Evolutionary conservation across 2,329 filamentous ascomycete species (phyloP).

Genomic region (Fusarium citri): DNA sequence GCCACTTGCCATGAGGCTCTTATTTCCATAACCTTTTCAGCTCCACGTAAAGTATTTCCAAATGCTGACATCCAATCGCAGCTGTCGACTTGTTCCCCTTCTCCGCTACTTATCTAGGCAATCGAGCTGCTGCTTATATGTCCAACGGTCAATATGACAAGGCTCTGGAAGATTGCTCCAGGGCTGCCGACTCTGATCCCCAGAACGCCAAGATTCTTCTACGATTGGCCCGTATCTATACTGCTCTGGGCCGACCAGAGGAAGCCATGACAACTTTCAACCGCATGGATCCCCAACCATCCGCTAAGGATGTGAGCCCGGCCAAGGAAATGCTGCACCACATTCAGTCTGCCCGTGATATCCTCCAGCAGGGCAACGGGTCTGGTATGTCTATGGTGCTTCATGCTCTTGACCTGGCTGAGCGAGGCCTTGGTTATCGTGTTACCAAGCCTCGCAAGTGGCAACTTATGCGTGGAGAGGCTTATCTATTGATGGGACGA

Average conservation of each 20-base stretch:
- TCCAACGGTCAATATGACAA: constrained; percentile 81
- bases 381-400: constrained; percentile 91
- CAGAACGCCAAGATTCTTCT: constrained; percentile 89
- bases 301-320: constrained; percentile 85
- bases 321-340: constrained; percentile 88
- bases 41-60: constrained; percentile 7
- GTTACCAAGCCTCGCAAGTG: constrained; percentile 89
- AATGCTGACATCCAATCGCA: constrained; percentile 54
- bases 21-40: neutral
- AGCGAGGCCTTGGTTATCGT: constrained; percentile 79
- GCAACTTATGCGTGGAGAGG: constrained; percentile 92
- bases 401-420: constrained; percentile 90
- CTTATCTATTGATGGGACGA: constrained; percentile 91
- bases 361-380: constrained; percentile 77
- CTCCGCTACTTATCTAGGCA: constrained; percentile 91
- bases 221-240: constrained; percentile 90
- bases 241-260: constrained; percentile 83
- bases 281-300: constrained; percentile 82
- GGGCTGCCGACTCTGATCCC: constrained; percentile 84
- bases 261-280: constrained; percentile 87
- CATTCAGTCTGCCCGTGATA: constrained; percentile 81
- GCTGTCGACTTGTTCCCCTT: constrained; percentile 88
- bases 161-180: constrained; percentile 88
- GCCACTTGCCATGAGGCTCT: neutral
- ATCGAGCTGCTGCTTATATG: constrained; percentile 95